phyloP scores from a whole-genome alignment of 2,329 filamentous ascomycete genomes.

The Colletotrichum salicis region DNA sequence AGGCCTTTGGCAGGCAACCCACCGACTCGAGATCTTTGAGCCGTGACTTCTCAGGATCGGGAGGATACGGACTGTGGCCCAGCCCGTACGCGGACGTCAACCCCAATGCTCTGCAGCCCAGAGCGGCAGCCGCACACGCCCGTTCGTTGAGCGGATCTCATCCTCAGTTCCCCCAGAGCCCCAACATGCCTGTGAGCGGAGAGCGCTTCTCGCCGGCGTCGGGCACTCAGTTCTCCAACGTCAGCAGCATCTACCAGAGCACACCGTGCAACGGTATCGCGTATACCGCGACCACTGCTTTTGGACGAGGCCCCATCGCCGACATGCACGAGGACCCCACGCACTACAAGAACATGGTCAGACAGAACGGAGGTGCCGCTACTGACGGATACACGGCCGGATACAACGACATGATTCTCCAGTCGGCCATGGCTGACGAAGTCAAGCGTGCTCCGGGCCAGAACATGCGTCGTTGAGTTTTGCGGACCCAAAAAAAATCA shows the following conservation, averaged over 20 bases:
- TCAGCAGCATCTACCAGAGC: slow-evolving; percentile 62
- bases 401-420: slow-evolving; percentile 34
- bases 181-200: slow-evolving; percentile 37
- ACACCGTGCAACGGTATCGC: slow-evolving; percentile 49
- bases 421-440: slow-evolving; percentile 33
- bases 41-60: slow-evolving; percentile 26
- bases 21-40: slow-evolving; percentile 28
- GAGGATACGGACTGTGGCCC: slow-evolving; percentile 19
- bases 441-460: slow-evolving; percentile 23
- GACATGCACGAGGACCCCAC: slow-evolving; percentile 34
- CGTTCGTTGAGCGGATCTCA: slow-evolving; percentile 35
- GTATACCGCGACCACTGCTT: slow-evolving; percentile 32
- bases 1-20: slow-evolving; percentile 44
- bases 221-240: slow-evolving; percentile 55
- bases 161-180: slow-evolving; percentile 24
- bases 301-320: slow-evolving; percentile 27
- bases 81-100: slow-evolving; percentile 20
- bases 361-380: slow-evolving; percentile 33
- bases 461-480: slow-evolving; percentile 26
- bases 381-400: slow-evolving; percentile 36
- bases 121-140: slow-evolving; percentile 20
- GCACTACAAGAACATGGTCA: slow-evolving; percentile 36
- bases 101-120: slow-evolving; percentile 17
- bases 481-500: background rate
- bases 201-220: slow-evolving; percentile 40